A percentile compares a stretch with the other conserved stretches of the same genome.
Conservation (phyloP, 345 rosid species). For the Lepidium didymum region DNA sequence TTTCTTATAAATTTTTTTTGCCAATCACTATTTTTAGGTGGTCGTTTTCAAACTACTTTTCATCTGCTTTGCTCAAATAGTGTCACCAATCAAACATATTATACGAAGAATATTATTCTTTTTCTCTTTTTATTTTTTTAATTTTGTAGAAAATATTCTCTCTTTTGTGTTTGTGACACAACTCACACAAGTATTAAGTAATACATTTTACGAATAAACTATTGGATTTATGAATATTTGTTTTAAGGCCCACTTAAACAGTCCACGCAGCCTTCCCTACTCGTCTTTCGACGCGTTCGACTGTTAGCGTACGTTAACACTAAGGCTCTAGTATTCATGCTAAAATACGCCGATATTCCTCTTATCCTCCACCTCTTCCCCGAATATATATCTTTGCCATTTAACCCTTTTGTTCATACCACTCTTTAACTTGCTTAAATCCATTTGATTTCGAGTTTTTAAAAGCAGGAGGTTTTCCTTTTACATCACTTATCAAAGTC, state of each 20-base stretch:
- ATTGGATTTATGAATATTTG: not conserved
- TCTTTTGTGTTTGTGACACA: slow-evolving; percentile 23
- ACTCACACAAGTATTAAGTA: too few species aligned
- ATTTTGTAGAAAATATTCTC: not conserved
- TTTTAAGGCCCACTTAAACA: slow-evolving; percentile 8
- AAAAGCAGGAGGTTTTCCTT: slow-evolving; percentile 1
- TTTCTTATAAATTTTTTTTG: too few species aligned
- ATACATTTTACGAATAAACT: not conserved
- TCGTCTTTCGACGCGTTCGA: slow-evolving; percentile 11
- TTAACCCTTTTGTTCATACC: not conserved
- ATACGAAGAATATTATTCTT: too few species aligned
- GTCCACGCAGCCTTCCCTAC: slow-evolving; percentile 7
- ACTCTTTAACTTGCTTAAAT: slow-evolving; percentile 1
- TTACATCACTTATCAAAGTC: not conserved
- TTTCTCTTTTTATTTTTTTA: not conserved
- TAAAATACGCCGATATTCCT: slow-evolving; percentile 23
- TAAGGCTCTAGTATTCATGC: not conserved
- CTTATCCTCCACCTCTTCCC: slow-evolving; percentile 25
- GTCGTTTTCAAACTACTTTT: too few species aligned
- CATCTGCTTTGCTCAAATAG: too few species aligned
- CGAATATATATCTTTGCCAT: not conserved
- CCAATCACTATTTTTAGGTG: too few species aligned
- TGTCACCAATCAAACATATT: too few species aligned
- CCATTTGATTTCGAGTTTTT: slow-evolving; percentile 6
- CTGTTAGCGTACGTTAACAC: slow-evolving; percentile 12